Conservation (phyloP, 2,329 filamentous ascomycete species). For the Fusarium sp. region DNA sequence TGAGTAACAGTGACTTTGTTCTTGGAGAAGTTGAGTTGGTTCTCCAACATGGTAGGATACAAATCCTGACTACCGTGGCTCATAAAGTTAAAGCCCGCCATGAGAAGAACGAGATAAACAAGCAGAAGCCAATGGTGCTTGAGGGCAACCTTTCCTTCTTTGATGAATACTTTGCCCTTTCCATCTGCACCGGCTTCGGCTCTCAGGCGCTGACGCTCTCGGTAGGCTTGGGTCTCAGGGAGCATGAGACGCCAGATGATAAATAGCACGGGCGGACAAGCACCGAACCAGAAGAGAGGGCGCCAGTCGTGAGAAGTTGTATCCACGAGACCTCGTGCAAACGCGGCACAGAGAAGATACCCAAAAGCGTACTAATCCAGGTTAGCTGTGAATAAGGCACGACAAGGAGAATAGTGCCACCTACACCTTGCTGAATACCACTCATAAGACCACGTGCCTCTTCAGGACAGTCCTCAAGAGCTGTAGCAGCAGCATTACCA, state of each 20-base stretch:
- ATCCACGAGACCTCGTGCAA: constrained; percentile 74
- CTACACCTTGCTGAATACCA: constrained; percentile 77
- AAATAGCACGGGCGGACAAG: constrained; percentile 81
- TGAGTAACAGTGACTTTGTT: constrained; percentile 75
- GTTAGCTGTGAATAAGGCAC: neutral
- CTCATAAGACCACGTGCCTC: constrained; percentile 79
- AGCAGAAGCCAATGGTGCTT: constrained; percentile 84
- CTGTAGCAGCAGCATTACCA: constrained; percentile 82
- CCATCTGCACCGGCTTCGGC: constrained; percentile 51
- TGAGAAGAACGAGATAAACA: constrained; percentile 84
- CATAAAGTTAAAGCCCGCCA: constrained; percentile 95
- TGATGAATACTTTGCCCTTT: constrained; percentile 69
- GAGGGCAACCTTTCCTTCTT: constrained; percentile 82
- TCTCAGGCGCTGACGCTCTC: constrained; percentile 73
- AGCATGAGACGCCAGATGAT: constrained; percentile 82
- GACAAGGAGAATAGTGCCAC: constrained; percentile 12
- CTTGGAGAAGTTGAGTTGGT: constrained; percentile 64
- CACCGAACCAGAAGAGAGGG: constrained; percentile 90
- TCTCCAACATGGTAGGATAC: constrained; percentile 70
- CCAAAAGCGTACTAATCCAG: constrained; percentile 66
- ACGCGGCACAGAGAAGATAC: constrained; percentile 71
- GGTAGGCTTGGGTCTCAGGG: constrained; percentile 81
- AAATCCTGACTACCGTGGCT: constrained; percentile 78
- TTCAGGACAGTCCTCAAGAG: constrained; percentile 77
- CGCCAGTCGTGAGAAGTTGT: constrained; percentile 86